These are phyloP conservation scores for Epichloe bromicola DNA, from an alignment of 2,329 filamentous ascomycete genomes.

Conservation along the genomic window DNA sequence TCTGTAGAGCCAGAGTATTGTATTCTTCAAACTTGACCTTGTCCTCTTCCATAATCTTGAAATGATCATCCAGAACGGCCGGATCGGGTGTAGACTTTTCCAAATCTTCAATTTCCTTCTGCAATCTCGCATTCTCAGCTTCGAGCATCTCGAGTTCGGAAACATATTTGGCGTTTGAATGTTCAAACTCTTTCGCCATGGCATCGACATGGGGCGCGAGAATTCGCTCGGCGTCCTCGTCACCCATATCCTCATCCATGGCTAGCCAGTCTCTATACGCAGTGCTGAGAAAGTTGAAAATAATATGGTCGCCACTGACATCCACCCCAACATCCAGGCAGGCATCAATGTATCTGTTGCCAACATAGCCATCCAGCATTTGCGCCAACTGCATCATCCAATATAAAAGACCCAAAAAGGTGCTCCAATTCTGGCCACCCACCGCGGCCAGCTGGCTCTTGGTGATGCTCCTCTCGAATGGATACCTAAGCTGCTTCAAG, in stretches of 20 bases:
- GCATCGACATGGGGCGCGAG: constrained; percentile 72
- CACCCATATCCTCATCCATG: constrained; percentile 77
- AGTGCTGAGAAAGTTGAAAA: constrained; percentile 80
- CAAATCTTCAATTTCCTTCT: constrained; percentile 78
- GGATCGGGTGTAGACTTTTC: constrained; percentile 78
- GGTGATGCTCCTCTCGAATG: constrained; percentile 88
- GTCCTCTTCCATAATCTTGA: constrained; percentile 89
- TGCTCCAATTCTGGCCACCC: constrained; percentile 93
- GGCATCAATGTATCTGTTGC: constrained; percentile 75
- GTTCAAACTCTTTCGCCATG: constrained; percentile 82
- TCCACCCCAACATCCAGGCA: constrained; percentile 82
- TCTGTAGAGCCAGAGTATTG: constrained; percentile 70
- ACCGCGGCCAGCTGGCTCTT: constrained; percentile 94
- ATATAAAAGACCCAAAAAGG: constrained; percentile 83
- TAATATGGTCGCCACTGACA: constrained; percentile 79
- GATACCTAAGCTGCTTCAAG: constrained; percentile 85
- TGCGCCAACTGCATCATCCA: constrained; percentile 98
- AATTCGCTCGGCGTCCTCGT: constrained; percentile 68
- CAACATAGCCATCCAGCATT: constrained; percentile 76
- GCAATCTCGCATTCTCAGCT: constrained; percentile 66
- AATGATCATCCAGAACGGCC: constrained; percentile 73
- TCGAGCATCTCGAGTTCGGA: constrained; percentile 78
- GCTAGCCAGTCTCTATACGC: constrained; percentile 91
- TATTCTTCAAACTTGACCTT: constrained; percentile 92
- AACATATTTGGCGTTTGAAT: constrained; percentile 69